Base-by-base conservation (phyloP, 75 land plant species). In the Larix kaempferi region DNA sequence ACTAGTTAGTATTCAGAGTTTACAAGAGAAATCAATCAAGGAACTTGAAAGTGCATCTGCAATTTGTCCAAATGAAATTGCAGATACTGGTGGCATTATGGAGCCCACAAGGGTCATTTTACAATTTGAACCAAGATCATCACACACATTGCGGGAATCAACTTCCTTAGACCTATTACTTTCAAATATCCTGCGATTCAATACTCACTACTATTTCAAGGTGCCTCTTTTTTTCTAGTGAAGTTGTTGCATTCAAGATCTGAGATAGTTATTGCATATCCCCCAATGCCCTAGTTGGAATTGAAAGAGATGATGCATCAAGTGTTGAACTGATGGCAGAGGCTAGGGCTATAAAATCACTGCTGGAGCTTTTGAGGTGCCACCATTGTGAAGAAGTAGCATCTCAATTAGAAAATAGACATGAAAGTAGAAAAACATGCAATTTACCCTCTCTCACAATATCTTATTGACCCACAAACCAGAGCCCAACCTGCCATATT, bases 61-160 rank as follows among this genome's bases (percentile, higher is more conserved):
- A 6, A 83, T 86, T 71, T 85, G 87, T 86, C 87, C 87, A 15
- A 83, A 85, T 72, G 87, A 86, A 27, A 77, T 85, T 52, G 85
- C 81, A 12, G 86, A 85, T 76, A 86, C 87, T 29, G 87, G 85
- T 15, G 87, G 87, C 57, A 85, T 85, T 54, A 27, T 73, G 5
- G 85, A 85, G 65, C 85, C 83, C 17, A 83, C 87, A 26, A 79
- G 76, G 55, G 87, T 85, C 37, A 79, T 85, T 33, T 73, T 85
- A 60, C 86, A 85, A 71, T 75, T 69, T 58, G 81, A 85, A 59
- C 87, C 87, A 5, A 86, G 71, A 69, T 85, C 87, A 59, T 81
- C 85, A 0, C 81, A 78, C 75, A 81, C 87, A n/a, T 27, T 85
- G 15, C 83, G 86, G 87, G 87, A 85, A 49, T 80, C 87, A 7